phyloP scores from a whole-genome alignment of 495 filamentous ascomycete genomes.

The Penicillium herquei region DNA sequence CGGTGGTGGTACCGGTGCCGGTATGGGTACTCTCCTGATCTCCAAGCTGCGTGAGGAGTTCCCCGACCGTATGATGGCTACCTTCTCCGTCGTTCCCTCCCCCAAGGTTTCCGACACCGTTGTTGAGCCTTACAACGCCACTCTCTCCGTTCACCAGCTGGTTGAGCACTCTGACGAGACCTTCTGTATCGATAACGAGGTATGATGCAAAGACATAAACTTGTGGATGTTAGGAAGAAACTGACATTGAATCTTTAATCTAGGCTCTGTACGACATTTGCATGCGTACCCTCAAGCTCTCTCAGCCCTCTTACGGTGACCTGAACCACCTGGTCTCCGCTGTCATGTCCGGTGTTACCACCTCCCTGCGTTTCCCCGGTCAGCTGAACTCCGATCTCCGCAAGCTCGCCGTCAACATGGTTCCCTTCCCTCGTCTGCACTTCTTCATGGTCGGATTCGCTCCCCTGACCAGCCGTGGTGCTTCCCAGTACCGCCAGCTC shows the following conservation, averaged over 20 bases:
- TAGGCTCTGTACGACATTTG: conserved; percentile 99
- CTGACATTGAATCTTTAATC: conserved; percentile 11
- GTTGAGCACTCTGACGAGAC: conserved; percentile 99
- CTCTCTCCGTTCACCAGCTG: conserved; percentile 97
- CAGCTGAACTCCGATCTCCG: conserved; percentile 99
- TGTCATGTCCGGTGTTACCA: conserved; percentile 99
- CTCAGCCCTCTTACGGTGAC: conserved; percentile 97
- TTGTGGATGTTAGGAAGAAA: too few species aligned
- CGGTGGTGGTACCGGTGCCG: conserved; percentile 99
- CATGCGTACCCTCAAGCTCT: conserved; percentile 99
- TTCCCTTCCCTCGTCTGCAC: conserved; percentile 99
- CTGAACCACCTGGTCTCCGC: conserved; percentile 99
- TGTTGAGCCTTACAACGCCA: conserved; percentile 99
- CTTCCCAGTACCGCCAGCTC: conserved; percentile 94
- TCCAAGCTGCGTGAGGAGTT: conserved; percentile 99
- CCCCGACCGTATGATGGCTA: conserved; percentile 99
- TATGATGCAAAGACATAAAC: conserved; percentile 25
- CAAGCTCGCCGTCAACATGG: conserved; percentile 99
- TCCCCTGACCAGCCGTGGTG: conserved; percentile 93
- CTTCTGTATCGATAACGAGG: conserved; percentile 99
- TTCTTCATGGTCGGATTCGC: conserved; percentile 99
- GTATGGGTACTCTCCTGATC: conserved; percentile 99
- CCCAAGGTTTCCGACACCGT: conserved; percentile 99
- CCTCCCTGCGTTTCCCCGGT: conserved; percentile 97
- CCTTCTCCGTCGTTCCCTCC: conserved; percentile 99